Conservation (phyloP, 768 basidiomycete species). For the Russula sp. region DNA sequence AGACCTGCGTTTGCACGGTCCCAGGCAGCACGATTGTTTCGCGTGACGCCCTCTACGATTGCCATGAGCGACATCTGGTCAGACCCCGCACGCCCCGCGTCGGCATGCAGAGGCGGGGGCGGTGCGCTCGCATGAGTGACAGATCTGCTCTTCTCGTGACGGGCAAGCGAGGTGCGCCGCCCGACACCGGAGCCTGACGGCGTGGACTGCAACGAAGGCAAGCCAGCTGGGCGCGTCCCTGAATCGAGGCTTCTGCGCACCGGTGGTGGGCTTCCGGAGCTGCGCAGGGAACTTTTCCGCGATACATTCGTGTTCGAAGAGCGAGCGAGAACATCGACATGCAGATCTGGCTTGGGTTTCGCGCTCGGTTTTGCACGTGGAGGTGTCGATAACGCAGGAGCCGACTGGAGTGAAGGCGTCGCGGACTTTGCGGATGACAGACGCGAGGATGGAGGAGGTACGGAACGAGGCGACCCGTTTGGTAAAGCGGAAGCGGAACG, state of each 20-base stretch:
- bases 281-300: slow-evolving; percentile 8
- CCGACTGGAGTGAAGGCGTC: background rate
- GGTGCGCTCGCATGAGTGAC: background rate
- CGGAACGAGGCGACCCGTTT: background rate
- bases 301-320: slow-evolving; percentile 10
- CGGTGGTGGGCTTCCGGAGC: background rate
- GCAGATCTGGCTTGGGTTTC: slow-evolving; percentile 10
- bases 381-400: background rate
- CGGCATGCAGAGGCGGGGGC: slow-evolving; percentile 5
- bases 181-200: background rate
- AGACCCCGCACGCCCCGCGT: slow-evolving; percentile 4
- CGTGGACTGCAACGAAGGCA: slow-evolving; percentile 1
- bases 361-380: background rate
- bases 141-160: slow-evolving; percentile 1
- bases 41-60: slow-evolving; percentile 57
- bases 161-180: background rate
- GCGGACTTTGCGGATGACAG: background rate
- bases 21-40: slow-evolving; percentile 30
- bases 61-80: slow-evolving; percentile 47
- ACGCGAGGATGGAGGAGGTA: background rate
- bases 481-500: background rate
- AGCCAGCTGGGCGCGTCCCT: background rate
- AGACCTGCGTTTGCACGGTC: slow-evolving; percentile 14
- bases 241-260: background rate
- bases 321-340: slow-evolving; percentile 8